Evolutionary conservation across 768 basidiomycete genomes (phyloP).

Genomic region (Leccinum sublutescens): DNA sequence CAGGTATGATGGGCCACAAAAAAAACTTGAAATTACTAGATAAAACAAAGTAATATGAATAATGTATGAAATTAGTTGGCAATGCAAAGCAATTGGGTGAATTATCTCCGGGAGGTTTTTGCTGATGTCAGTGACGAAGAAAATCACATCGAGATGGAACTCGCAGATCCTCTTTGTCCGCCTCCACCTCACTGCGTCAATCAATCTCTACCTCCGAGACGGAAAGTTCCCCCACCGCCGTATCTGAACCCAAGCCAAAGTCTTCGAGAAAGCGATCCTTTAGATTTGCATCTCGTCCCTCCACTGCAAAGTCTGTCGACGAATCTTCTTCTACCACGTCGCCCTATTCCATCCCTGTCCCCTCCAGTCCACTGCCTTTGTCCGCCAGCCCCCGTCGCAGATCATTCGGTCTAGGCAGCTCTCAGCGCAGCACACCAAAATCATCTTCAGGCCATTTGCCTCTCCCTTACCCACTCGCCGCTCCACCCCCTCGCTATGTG

Average conservation of each 20-base stretch:
- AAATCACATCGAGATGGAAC: no score
- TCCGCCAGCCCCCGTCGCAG: slow-evolving; percentile 35
- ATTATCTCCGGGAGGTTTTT: no score
- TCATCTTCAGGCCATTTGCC: slow-evolving; percentile 30
- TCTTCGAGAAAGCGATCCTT: slow-evolving; percentile 33
- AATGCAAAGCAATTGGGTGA: no score
- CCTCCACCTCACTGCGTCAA: slow-evolving; percentile 16
- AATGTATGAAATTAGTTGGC: no score
- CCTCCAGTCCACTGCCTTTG: slow-evolving; percentile 31
- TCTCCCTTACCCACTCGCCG: slow-evolving; percentile 17
- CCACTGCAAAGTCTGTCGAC: slow-evolving; percentile 29
- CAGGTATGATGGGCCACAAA: no score
- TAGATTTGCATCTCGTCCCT: slow-evolving; percentile 30
- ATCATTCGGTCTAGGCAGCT: slow-evolving; percentile 30
- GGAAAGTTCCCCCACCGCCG: slow-evolving; percentile 24
- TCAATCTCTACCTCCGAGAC: slow-evolving; percentile 18
- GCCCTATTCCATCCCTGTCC: slow-evolving; percentile 25
- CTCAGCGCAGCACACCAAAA: slow-evolving; percentile 31
- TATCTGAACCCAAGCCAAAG: slow-evolving; percentile 14
- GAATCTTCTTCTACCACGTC: slow-evolving; percentile 20
- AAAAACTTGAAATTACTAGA: no score
- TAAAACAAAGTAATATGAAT: no score
- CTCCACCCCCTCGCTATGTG: slow-evolving; percentile 16
- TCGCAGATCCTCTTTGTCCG: slow-evolving; percentile 25
- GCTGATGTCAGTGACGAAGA: no score